Evolutionary conservation across 2,329 filamentous ascomycete species (phyloP), one percentile per base, ranked within the genome.

Genomic region (Aspergillus felis): DNA sequence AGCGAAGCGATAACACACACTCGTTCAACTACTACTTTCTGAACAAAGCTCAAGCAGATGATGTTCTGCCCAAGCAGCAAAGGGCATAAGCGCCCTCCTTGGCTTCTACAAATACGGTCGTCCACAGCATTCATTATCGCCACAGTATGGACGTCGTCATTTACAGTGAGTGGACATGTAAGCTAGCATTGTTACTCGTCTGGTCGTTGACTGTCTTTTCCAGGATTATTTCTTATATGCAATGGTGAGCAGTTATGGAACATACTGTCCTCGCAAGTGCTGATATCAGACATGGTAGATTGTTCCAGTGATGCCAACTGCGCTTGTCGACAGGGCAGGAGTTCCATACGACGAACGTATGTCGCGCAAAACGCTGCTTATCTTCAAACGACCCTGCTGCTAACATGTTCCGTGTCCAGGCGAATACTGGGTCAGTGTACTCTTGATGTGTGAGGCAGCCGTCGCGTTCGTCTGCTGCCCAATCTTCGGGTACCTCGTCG

Each of bases 51-150:
- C 12, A 28, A 27, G 6, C 24, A 50, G 17, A 50, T n/a, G 27
- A 20, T 28, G 49, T 50, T 27, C 17, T 9, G 17, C 22, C 12
- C 27, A 35, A 35, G 5, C 17, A 29, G n/a, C 14, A 24, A 28
- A 20, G 49, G 27, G 49, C 49, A n/a, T 27, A 59, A 59, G 51
- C 51, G 53, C 46, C 65, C 62, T 6, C 67, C 67, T 35, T 65
- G 65, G 63, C 57, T 69, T 9, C 67, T 83, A 3, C 60, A 69
- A 73, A 83, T 81, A 79, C 79, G 85, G n/a, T 85, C 83, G 10
- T 83, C 80, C 53, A 82, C 81, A 2, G 64, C 79, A 49, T 87
- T 87, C 73, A 85, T 87, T 61, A 68, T 85, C 42, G 70, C 77
- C 6, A 86, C 84, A 2, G 82, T 87, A n/a, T 70, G 68, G 68